Evolutionary conservation across 2,329 filamentous ascomycete species (phyloP).

Genomic region (Colletotrichum sansevieriae): DNA sequence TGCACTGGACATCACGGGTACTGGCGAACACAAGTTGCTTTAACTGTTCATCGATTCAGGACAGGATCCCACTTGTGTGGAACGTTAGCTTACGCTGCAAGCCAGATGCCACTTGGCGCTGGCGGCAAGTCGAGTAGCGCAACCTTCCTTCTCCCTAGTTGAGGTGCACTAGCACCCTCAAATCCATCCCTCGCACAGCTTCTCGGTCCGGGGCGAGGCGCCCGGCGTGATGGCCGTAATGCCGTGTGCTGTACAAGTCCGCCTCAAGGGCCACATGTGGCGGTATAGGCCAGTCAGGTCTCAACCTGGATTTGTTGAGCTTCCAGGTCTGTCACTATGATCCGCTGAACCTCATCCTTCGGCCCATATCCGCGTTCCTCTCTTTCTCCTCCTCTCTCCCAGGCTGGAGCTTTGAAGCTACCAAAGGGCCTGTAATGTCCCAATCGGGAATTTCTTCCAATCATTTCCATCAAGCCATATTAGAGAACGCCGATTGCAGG

Average conservation of each 20-base stretch:
- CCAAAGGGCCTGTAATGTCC: constrained; percentile 64
- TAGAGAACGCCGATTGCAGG: constrained; percentile 48
- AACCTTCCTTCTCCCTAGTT: constrained; percentile 21
- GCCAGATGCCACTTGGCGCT: constrained; percentile 39
- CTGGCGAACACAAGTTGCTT: constrained; percentile 7
- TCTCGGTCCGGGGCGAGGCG: constrained; percentile 2
- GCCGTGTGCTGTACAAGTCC: constrained; percentile 20
- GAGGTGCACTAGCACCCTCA: constrained; percentile 41
- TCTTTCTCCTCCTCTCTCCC: constrained; percentile 46
- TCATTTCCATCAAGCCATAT: constrained; percentile 55
- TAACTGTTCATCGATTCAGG: constrained; percentile 31
- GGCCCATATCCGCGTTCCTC: constrained; percentile 30
- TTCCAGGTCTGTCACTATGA: constrained; percentile 21
- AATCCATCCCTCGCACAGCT: constrained; percentile 29
- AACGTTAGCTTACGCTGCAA: constrained; percentile 30
- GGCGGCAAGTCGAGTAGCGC: constrained; percentile 26
- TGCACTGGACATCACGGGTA: neutral
- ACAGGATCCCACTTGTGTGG: constrained; percentile 20
- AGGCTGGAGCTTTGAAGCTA: constrained; percentile 77
- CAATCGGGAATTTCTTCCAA: constrained; percentile 42
- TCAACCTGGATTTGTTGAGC: constrained; percentile 30
- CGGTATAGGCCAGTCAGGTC: constrained; percentile 29
- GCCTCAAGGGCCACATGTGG: constrained; percentile 33
- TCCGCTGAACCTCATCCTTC: constrained; percentile 31
- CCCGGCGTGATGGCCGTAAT: constrained; percentile 13